Percentiles rank a stretch among this genome's conserved stretches.
Conservation (phyloP, 352 stramenopile species). For the Peronosclerospora sorghi region DNA sequence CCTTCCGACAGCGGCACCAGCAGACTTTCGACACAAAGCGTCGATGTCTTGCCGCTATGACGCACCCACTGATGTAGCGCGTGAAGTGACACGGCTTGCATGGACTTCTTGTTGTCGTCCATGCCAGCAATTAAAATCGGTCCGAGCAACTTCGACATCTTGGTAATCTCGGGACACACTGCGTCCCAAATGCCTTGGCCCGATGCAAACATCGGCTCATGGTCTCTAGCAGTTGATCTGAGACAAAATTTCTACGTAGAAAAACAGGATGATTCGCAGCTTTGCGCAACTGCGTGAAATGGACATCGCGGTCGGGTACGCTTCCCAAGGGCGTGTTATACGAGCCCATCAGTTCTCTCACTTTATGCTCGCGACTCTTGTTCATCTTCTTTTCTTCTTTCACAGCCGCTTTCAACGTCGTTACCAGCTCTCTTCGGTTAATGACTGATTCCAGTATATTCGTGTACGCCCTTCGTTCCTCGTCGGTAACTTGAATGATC, state of each 20-base stretch:
- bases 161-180: conserved; percentile 69
- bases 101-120: conserved; percentile 83
- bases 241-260: conserved; percentile 78
- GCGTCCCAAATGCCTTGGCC: conserved; percentile 74
- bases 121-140: conserved; percentile 57
- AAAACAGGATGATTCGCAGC: conserved; percentile 95
- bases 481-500: conserved; percentile 64
- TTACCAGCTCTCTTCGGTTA: conserved; percentile 40
- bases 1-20: conserved; percentile 56
- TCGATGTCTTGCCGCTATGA: conserved; percentile 58
- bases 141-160: conserved; percentile 76
- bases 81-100: conserved; percentile 69
- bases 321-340: conserved; percentile 10
- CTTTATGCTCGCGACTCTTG: conserved; percentile 31
- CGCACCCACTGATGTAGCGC: conserved; percentile 77
- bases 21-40: conserved; percentile 59
- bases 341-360: conserved; percentile 33
- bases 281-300: conserved; percentile 95
- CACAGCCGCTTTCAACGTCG: conserved; percentile 28
- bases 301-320: conserved; percentile 25
- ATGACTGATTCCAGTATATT: conserved; percentile 53
- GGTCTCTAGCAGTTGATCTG: conserved; percentile 58
- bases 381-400: conserved; percentile 51
- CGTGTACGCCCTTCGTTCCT: conserved; percentile 85
- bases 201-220: conserved; percentile 77